Evolutionary conservation across 169 alveolate genomes (phyloP), one percentile per base, ranked within the genome.

Genomic region (Plasmodium chabaudi): DNA sequence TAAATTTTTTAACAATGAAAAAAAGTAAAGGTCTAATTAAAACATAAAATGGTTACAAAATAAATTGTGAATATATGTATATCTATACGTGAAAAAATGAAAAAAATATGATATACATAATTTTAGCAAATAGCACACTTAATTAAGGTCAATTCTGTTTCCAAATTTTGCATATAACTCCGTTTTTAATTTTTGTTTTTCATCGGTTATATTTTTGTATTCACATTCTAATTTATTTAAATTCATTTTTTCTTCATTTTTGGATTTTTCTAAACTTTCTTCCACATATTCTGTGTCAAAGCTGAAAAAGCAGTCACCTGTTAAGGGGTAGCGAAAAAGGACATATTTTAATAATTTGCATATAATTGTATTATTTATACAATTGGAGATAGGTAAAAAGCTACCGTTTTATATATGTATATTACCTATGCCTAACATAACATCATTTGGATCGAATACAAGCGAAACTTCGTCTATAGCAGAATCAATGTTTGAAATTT

Each of bases 141-240:
- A 79, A 57, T 79, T 79, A 34, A 79, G 89, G 56, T 79, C 89
- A 51, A 79, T 79, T 59, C 89, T 64, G 27, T 79, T 79, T 44
- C 89, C 89, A 79, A 79, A 79, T 55, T 79, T 79, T 59, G 89
- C 89, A 67, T 79, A 79, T 47, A 79, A 67, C 27, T 79, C 89
- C n/a, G 89, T 79, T 79, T 79, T 79, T 63, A 79, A 46, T 79
- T 79, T 49, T 79, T 79, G 61, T 60, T 79, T 79, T 57, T 79
- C 89, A 64, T 23, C 55, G 27, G 42, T n/a, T 3, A 53, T 64
- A 49, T 63, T 51, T 65, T 79, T 79, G 55, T 79, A 79, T 46
- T 79, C 89, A 13, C 19, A n/a, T 79, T 79, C 89, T 53, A 79
- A 65, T 59, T 79, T 67, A 69, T 15, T 79, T 70, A 79, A 79